Base-by-base conservation (phyloP, 2,329 filamentous ascomycete genomes). In the Aspergillus pseudoviridinutans region DNA sequence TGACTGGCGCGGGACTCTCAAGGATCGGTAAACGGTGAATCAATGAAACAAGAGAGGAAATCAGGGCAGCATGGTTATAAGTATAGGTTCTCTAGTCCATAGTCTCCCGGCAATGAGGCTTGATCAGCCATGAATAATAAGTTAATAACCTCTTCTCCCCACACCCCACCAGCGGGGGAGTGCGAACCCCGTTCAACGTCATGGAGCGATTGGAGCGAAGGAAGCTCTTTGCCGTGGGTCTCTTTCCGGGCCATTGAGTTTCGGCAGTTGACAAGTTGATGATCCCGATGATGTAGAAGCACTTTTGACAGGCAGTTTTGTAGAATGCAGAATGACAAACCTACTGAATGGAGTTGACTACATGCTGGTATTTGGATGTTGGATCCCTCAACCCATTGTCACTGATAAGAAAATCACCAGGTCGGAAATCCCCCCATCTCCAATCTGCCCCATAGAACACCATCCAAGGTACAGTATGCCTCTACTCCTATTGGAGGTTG, bases 121-220 rank as follows among this genome's bases (percentile, higher is more conserved):
- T 65, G 57, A 66, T 61, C 62, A 63, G 38, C 63, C 63, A 64
- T 66, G 62, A 65, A 63, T 65, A 65, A 66, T 63, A 55, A 22
- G 22, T n/a, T 8, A 28, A 20, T 27, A 27, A 25, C 54, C 17
- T 29, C 27, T 57, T 28, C 49, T 55, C 61, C 60, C 61, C 63
- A 64, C 57, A 61, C 61, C 60, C 59, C 63, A 64, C 62, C 59
- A 51, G 24, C 50, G 24, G 6, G 10, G 44, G 12, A 3, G 12
- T 46, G 20, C 42, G 44, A 47, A 47, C 50, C 32, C 50, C 10
- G 25, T 49, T 9, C 49, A 54, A 58, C 55, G 54, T 57, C 64
- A 60, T 58, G 56, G 55, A 61, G 58, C 49, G 52, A 55, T 51
- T 56, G 51, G 58, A 56, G 29, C 56, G 14, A 38, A 38, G 14